Base-by-base conservation (phyloP, 169 alveolate species). In the Perkinsus marinus region DNA sequence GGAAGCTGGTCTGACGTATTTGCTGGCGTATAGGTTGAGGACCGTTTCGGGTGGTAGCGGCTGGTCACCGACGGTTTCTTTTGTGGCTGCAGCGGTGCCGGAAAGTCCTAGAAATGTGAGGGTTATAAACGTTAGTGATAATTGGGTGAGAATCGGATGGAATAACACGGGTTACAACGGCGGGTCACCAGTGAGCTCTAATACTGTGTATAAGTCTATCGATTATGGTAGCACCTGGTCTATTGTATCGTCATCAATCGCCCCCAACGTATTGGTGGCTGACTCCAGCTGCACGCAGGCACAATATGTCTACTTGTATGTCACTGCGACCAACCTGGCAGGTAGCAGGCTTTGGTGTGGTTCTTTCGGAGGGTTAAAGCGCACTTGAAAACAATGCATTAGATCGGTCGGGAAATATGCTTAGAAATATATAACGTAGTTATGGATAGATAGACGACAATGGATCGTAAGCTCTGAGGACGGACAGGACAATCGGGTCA, bases 151-250 rank as follows among this genome's bases (percentile, higher is more conserved):
- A 16, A 39, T 90, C 39, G 91, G 91, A 30, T 90, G 91, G 91
- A 57, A 90, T 43, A 39, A 39, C 69, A 90, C 91, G 79, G 91
- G 91, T 17, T 41, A 36, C 43, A 90, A 90, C 69, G 91, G 91
- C 38, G 91, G 91, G 41, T 41, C 79, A 39, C 39, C 68, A 0
- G 57, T 90, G 16, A 90, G 79, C 19, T 37, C 69, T 2, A 39
- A 39, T 22, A 6, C 57, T 36, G 68, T 90, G 17, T 90, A 90
- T 69, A 39, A 57, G 79, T 57, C 79, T 5, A 57, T 30, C 22
- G 79, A 57, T 16, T 57, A 13, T 30, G 79, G 79, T 2, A 30
- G 3, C 34, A 19, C 79, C 22, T 57, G 79, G 79, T 19, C 79
- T 5, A 57, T 30, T 13, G 79, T 16, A 2, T 57, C 79, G 30